A percentile compares a stretch with the other conserved stretches of the same genome.
Evolutionary conservation across 2,329 filamentous ascomycete species (phyloP).

Genomic region (Penicillium sp.): DNA sequence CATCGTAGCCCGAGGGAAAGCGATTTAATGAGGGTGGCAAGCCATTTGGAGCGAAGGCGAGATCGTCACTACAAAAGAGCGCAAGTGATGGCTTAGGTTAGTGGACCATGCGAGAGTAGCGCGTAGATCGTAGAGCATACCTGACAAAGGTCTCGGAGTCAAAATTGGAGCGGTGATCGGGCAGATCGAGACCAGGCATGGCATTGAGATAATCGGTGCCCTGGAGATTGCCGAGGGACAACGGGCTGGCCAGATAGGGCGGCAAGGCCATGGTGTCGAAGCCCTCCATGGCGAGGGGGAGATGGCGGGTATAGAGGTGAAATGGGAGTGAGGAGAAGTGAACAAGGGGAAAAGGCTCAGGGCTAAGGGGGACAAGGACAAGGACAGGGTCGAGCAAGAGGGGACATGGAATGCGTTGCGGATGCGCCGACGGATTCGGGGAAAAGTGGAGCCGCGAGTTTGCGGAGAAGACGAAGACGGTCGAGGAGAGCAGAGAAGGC

Average conservation of each 20-base stretch:
- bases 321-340: neutral
- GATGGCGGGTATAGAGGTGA: slow-evolving; percentile 9
- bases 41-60: slow-evolving; percentile 51
- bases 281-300: slow-evolving; percentile 53
- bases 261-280: slow-evolving; percentile 66
- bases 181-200: slow-evolving; percentile 58
- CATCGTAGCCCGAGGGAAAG: slow-evolving; percentile 53
- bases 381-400: slow-evolving; percentile 5
- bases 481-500: too few species aligned
- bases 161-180: slow-evolving; percentile 64
- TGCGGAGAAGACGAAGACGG: slow-evolving; percentile 31
- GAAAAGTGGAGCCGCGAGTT: slow-evolving; percentile 34
- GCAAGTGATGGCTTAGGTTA: slow-evolving; percentile 4
- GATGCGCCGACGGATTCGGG: slow-evolving; percentile 31
- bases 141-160: slow-evolving; percentile 65
- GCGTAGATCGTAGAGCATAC: slow-evolving; percentile 54
- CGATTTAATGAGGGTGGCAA: slow-evolving; percentile 50
- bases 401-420: slow-evolving; percentile 13
- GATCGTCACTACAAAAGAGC: slow-evolving; percentile 52
- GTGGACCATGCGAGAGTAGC: slow-evolving; percentile 10
- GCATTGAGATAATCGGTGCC: slow-evolving; percentile 52
- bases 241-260: slow-evolving; percentile 61
- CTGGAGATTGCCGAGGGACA: slow-evolving; percentile 59
- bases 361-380: slow-evolving; percentile 7
- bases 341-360: slow-evolving; percentile 10